These are phyloP conservation scores for Murraya paniculata DNA, from an alignment of 345 rosid species.

Conservation along the genomic window DNA sequence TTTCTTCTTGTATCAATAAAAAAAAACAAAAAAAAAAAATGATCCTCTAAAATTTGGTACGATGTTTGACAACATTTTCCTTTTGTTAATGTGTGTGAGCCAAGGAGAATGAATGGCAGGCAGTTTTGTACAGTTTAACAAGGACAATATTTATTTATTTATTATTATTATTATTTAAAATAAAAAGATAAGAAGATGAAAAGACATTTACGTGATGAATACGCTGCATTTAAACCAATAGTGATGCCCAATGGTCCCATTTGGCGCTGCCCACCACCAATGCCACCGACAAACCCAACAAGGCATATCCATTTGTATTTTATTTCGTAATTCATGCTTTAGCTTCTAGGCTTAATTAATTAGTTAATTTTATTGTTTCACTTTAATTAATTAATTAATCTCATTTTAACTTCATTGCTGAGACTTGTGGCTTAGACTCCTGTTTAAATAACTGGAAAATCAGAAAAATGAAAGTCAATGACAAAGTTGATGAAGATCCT, in stretches of 20 bases:
- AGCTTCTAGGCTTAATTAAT: too few species aligned
- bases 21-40: too few species aligned
- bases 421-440: too few species aligned
- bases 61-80: not conserved
- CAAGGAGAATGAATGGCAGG: not conserved
- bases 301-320: not conserved
- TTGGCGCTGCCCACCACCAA: not conserved
- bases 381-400: too few species aligned
- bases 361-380: not conserved
- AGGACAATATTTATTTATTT: not conserved
- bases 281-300: constrained; percentile 5
- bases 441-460: too few species aligned
- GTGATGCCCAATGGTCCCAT: not conserved
- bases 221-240: not conserved
- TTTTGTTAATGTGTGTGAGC: not conserved
- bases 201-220: not conserved
- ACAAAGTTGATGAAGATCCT: too few species aligned
- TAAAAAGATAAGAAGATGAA: too few species aligned
- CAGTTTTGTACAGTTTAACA: not conserved
- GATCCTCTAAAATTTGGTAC: not conserved
- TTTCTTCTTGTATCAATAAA: too few species aligned
- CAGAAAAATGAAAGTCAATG: too few species aligned
- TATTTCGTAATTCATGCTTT: not conserved
- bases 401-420: too few species aligned
- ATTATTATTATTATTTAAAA: not conserved